Evolutionary conservation across 2,329 filamentous ascomycete species (phyloP).

Genomic region (Fusarium clavum): DNA sequence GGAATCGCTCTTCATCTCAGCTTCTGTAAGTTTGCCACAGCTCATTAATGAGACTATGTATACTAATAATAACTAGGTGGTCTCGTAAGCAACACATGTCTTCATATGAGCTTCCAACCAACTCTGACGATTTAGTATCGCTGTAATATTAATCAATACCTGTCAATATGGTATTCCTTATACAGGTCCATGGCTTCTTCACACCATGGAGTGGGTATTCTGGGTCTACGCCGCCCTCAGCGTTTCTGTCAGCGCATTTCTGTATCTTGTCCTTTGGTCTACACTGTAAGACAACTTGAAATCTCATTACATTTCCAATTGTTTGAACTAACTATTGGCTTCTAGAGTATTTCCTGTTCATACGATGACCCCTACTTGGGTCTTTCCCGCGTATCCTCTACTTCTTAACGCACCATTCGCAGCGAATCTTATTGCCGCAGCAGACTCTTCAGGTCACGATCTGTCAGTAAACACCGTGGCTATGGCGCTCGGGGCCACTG

Average conservation of each 20-base stretch:
- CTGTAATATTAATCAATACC: constrained; percentile 81
- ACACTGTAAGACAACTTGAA: constrained; percentile 58
- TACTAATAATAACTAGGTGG: constrained; percentile 50
- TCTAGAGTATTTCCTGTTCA: constrained; percentile 72
- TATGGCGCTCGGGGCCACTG: constrained; percentile 62
- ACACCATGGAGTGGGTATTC: constrained; percentile 73
- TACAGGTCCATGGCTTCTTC: constrained; percentile 70
- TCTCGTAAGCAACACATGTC: constrained; percentile 53
- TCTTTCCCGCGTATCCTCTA: constrained; percentile 86
- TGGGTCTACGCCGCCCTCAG: constrained; percentile 80
- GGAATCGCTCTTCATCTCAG: constrained; percentile 81
- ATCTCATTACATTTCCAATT: background rate
- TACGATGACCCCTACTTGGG: constrained; percentile 89
- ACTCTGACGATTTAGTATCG: constrained; percentile 63
- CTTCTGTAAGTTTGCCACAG: constrained; percentile 59
- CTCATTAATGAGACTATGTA: constrained; percentile 5
- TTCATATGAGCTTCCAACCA: background rate
- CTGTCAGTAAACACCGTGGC: constrained; percentile 55
- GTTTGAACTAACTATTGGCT: background rate
- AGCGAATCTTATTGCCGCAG: constrained; percentile 63
- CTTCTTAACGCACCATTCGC: constrained; percentile 82
- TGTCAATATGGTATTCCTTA: constrained; percentile 78
- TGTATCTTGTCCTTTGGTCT: constrained; percentile 80
- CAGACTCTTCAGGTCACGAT: constrained; percentile 40
- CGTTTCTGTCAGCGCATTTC: constrained; percentile 73